Evolutionary conservation across 257 asterid genomes (phyloP).

Genomic region (Plantago major): DNA sequence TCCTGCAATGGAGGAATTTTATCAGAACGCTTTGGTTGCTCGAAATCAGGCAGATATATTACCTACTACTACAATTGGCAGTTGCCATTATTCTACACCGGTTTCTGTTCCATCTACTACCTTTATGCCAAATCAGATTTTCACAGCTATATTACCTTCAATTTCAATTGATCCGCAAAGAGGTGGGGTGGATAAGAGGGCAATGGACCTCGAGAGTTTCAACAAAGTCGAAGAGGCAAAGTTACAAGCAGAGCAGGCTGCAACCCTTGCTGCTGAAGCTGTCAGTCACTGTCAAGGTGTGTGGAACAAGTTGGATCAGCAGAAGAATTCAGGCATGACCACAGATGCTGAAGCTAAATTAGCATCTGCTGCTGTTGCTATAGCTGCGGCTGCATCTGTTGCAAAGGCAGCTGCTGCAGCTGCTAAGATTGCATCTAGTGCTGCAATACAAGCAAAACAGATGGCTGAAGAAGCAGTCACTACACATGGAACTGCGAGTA

Average conservation of each 20-base stretch:
- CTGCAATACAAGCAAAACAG: slow-evolving; percentile 74
- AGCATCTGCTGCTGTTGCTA: slow-evolving; percentile 83
- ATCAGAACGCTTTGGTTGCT: slow-evolving; percentile 40
- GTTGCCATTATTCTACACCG: slow-evolving; percentile 55
- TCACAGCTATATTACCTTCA: slow-evolving; percentile 31
- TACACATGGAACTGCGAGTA: slow-evolving; percentile 29
- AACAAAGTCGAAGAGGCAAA: slow-evolving; percentile 76
- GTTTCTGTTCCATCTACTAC: slow-evolving; percentile 52
- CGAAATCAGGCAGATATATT: slow-evolving; percentile 37
- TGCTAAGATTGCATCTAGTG: slow-evolving; percentile 85
- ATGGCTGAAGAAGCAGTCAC: slow-evolving; percentile 78
- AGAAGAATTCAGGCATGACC: slow-evolving; percentile 51
- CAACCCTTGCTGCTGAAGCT: slow-evolving; percentile 70
- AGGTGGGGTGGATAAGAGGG: slow-evolving; percentile 45
- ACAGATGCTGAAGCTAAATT: slow-evolving; percentile 63
- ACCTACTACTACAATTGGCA: slow-evolving; percentile 30
- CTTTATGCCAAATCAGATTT: slow-evolving; percentile 37
- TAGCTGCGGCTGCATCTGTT: slow-evolving; percentile 93
- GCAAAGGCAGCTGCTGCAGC: slow-evolving; percentile 99
- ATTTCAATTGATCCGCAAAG: slow-evolving; percentile 39
- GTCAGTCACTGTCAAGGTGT: slow-evolving; percentile 70
- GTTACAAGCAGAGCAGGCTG: slow-evolving; percentile 84
- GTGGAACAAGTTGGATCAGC: slow-evolving; percentile 70
- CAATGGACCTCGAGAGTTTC: slow-evolving; percentile 33
- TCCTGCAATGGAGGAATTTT: slow-evolving; percentile 39